These are phyloP conservation scores for Piloderma croceum DNA, from an alignment of 768 basidiomycete genomes.

Conservation along the genomic window DNA sequence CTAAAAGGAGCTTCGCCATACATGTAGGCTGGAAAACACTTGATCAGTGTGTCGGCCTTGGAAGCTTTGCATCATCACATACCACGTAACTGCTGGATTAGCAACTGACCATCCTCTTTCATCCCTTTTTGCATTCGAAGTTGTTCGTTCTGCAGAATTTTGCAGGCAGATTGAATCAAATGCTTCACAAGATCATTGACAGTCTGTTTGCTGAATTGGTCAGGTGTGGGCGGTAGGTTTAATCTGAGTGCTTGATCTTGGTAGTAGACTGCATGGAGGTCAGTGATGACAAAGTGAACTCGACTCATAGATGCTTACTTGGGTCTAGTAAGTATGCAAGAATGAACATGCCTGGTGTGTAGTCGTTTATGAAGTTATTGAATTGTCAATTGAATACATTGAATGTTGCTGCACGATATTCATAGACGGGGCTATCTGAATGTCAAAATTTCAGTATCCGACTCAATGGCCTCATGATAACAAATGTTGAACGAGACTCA, in stretches of 20 bases:
- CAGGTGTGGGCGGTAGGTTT: conserved; percentile 2
- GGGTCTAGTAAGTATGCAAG: conserved; percentile 7
- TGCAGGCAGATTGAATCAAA: conserved; percentile 8
- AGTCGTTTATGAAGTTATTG: conserved; percentile 9
- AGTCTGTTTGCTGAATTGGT: conserved; percentile 5
- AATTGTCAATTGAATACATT: conserved; percentile 5
- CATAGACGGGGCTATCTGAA: conserved; percentile 1
- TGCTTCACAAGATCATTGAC: conserved; percentile 12
- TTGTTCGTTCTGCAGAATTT: conserved; percentile 19
- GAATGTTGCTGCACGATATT: conserved; percentile 5
- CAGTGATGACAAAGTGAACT: conserved; percentile 1
- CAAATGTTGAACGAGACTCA: too few species aligned
- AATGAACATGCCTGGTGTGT: conserved; percentile 6
- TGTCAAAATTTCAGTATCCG: conserved; percentile 16
- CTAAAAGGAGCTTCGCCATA: too few species aligned
- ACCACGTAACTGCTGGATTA: conserved; percentile 19
- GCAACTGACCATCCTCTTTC: conserved; percentile 7
- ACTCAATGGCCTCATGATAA: too few species aligned
- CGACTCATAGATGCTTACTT: conserved; percentile 4
- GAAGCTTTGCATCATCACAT: too few species aligned
- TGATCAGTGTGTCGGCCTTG: too few species aligned
- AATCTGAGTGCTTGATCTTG: conserved; percentile 15
- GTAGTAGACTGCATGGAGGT: conserved; percentile 15
- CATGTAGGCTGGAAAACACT: too few species aligned
- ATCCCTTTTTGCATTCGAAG: conserved; percentile 6